phyloP scores from a whole-genome alignment of 2,329 filamentous ascomycete species.

The Aspergillus chevalieri region DNA sequence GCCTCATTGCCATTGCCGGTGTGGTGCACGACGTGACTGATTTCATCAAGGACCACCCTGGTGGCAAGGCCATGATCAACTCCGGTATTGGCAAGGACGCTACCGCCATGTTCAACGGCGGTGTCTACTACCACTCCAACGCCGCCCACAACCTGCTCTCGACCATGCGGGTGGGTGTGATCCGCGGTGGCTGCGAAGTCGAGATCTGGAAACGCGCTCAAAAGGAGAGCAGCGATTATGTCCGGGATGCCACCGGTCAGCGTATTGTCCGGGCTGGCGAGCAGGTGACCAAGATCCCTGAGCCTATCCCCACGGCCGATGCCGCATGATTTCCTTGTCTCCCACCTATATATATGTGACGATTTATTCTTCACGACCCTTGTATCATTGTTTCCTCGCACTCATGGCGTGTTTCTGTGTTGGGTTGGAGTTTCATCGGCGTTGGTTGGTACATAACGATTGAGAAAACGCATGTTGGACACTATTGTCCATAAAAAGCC shows the following conservation, averaged over 20 bases:
- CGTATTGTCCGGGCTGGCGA: constrained; percentile 78
- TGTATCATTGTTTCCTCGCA: constrained; percentile 7
- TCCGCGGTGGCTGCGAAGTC: constrained; percentile 79
- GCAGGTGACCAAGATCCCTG: constrained; percentile 75
- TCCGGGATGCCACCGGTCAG: constrained; percentile 74
- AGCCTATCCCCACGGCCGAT: constrained; percentile 75
- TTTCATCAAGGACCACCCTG: constrained; percentile 86
- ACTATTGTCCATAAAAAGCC: too few relatives aligned
- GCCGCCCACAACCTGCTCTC: constrained; percentile 82
- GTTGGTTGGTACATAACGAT: too few relatives aligned
- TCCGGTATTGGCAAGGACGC: constrained; percentile 81
- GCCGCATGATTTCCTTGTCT: constrained; percentile 50
- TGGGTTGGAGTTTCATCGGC: background rate
- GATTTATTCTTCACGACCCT: background rate
- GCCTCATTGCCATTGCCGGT: constrained; percentile 70
- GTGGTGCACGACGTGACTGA: constrained; percentile 78
- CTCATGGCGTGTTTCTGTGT: constrained; percentile 2
- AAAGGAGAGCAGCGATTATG: constrained; percentile 68
- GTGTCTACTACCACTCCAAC: constrained; percentile 85
- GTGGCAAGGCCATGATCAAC: constrained; percentile 78
- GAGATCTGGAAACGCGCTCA: constrained; percentile 90
- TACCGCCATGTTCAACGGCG: constrained; percentile 86
- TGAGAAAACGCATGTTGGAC: too few relatives aligned
- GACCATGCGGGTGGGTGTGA: constrained; percentile 81
- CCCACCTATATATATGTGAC: background rate